These are phyloP conservation scores for Clarireedia monteithiana DNA, from an alignment of 2,329 filamentous ascomycete species.

Conservation along the genomic window DNA sequence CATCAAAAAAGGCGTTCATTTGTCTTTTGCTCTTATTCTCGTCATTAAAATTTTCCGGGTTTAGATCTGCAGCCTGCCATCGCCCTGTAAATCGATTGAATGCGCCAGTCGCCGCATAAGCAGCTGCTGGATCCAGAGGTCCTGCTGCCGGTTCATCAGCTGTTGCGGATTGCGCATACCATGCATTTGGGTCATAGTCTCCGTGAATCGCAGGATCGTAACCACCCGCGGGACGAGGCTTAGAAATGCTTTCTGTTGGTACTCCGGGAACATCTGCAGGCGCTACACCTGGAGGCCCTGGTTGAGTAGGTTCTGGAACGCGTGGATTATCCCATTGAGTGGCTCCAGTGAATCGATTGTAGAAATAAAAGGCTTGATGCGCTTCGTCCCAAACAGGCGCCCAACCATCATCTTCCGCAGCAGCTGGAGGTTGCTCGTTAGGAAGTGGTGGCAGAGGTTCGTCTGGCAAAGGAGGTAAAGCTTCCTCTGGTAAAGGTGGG, in stretches of 20 bases:
- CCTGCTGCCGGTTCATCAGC: slow-evolving; percentile 29
- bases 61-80: slow-evolving; percentile 63
- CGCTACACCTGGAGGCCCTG: slow-evolving; percentile 22
- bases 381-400: slow-evolving; percentile 67
- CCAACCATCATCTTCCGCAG: slow-evolving; percentile 65
- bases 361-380: slow-evolving; percentile 70
- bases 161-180: slow-evolving; percentile 65
- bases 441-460: slow-evolving; percentile 20
- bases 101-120: slow-evolving; percentile 61
- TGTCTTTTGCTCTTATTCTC: slow-evolving; percentile 82
- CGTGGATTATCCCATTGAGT: slow-evolving; percentile 86
- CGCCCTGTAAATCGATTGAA: slow-evolving; percentile 90
- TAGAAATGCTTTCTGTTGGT: slow-evolving; percentile 16
- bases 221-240: slow-evolving; percentile 51
- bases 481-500: slow-evolving; percentile 29
- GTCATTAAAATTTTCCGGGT: slow-evolving; percentile 71
- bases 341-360: slow-evolving; percentile 68
- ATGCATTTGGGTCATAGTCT: slow-evolving; percentile 91
- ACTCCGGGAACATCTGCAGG: slow-evolving; percentile 20
- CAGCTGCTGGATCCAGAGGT: slow-evolving; percentile 35
- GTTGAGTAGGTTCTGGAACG: slow-evolving; percentile 39
- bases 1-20: slow-evolving; percentile 93
- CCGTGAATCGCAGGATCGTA: slow-evolving; percentile 97
- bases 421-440: slow-evolving; percentile 38
- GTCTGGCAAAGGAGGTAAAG: slow-evolving; percentile 14